These are phyloP conservation scores for Blakeslea trispora DNA, from an alignment of 371 early-diverging fungal species.

Conservation along the genomic window DNA sequence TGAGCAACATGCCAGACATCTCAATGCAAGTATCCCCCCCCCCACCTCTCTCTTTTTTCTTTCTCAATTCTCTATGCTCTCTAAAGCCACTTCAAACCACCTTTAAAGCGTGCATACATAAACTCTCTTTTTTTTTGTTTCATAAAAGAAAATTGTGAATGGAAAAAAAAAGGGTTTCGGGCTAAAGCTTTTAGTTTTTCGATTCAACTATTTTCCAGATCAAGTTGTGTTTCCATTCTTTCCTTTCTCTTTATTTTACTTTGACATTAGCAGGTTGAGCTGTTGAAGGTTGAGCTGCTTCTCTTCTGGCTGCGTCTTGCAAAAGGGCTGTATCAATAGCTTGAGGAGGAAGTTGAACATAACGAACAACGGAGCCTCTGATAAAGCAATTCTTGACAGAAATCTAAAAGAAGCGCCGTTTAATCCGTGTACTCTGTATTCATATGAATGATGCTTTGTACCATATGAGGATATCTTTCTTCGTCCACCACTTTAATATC, in stretches of 20 bases:
- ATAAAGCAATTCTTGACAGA: constrained; percentile 97
- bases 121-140: too few relatives aligned
- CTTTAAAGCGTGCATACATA: too few relatives aligned
- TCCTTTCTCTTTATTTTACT: constrained; percentile 56
- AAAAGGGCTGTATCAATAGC: constrained; percentile 92
- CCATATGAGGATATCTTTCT: constrained; percentile 96
- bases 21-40: too few relatives aligned
- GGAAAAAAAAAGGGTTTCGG: too few relatives aligned
- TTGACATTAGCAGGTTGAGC: constrained; percentile 54
- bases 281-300: constrained; percentile 69
- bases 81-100: too few relatives aligned
- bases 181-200: too few relatives aligned
- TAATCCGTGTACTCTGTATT: background rate
- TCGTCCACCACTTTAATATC: constrained; percentile 88
- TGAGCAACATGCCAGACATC: too few relatives aligned
- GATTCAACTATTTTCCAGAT: too few relatives aligned
- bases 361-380: constrained; percentile 97
- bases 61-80: background rate
- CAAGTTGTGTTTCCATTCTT: too few relatives aligned
- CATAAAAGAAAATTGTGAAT: too few relatives aligned
- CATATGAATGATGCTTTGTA: constrained; percentile 35
- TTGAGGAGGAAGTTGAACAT: constrained; percentile 88
- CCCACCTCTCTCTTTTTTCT: too few relatives aligned
- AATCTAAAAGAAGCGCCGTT: constrained; percentile 52
- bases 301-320: constrained; percentile 95